A percentile compares a stretch with the other conserved stretches of the same genome.
phyloP scores from a whole-genome alignment of 2,329 filamentous ascomycete species.

The Neopestalotiopsis clavispora region DNA sequence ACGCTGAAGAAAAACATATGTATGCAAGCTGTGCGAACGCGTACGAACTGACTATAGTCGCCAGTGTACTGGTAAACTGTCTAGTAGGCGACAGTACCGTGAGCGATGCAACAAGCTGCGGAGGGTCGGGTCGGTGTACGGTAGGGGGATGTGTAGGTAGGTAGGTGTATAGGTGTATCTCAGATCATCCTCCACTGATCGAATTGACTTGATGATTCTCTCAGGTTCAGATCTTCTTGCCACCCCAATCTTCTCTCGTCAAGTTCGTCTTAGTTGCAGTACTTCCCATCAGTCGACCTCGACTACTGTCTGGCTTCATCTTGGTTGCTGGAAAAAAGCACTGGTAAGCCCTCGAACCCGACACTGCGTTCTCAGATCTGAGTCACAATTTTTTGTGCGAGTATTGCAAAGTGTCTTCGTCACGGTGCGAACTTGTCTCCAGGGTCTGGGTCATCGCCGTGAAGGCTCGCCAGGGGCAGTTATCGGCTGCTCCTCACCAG shows the following conservation, averaged over 20 bases:
- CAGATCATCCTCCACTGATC: not conserved
- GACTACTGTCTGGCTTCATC: not conserved
- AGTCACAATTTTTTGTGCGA: not conserved
- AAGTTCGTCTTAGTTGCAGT: slow-evolving; percentile 5
- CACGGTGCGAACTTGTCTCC: slow-evolving; percentile 5
- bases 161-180: too few species aligned
- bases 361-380: not conserved
- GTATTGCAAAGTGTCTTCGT: slow-evolving; percentile 1
- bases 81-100: too few species aligned
- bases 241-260: not conserved
- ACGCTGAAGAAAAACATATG: too few species aligned
- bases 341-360: slow-evolving; percentile 3
- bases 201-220: not conserved
- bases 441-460: slow-evolving; percentile 8
- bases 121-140: too few species aligned
- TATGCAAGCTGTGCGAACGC: too few species aligned
- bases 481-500: slow-evolving; percentile 7
- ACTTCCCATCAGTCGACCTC: not conserved
- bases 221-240: not conserved
- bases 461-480: slow-evolving; percentile 10
- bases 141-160: too few species aligned
- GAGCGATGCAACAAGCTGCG: too few species aligned
- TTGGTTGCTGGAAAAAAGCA: not conserved
- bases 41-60: too few species aligned
- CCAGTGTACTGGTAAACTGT: too few species aligned